Conservation (phyloP, 768 basidiomycete genomes). For the Hygrocybe coccinea region DNA sequence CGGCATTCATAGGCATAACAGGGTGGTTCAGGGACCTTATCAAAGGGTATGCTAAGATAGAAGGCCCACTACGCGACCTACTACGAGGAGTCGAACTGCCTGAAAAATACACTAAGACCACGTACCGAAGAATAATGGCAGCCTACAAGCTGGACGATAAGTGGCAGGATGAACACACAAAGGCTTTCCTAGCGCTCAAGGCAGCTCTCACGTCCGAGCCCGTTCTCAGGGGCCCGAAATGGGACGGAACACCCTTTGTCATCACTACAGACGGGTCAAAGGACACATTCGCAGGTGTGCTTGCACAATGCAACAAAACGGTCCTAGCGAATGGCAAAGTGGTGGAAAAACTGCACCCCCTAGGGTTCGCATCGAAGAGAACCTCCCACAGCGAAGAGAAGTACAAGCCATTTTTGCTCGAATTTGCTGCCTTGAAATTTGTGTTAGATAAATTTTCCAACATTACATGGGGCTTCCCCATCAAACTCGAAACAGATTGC, state of each 20-base stretch:
- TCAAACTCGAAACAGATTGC: slow-evolving; percentile 36
- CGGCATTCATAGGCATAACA: slow-evolving; percentile 33
- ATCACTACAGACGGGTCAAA: slow-evolving; percentile 36
- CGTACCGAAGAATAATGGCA: slow-evolving; percentile 5
- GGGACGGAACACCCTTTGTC: slow-evolving; percentile 31
- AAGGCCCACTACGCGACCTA: slow-evolving; percentile 30
- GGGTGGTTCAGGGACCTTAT: slow-evolving; percentile 34
- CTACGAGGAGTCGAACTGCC: slow-evolving; percentile 18
- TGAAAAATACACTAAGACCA: not conserved
- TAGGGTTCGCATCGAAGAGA: slow-evolving; percentile 32
- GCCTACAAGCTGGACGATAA: slow-evolving; percentile 23
- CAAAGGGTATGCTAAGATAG: slow-evolving; percentile 29
- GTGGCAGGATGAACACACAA: not conserved
- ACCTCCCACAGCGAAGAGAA: slow-evolving; percentile 28
- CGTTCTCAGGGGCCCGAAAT: slow-evolving; percentile 19
- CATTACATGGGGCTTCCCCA: slow-evolving; percentile 25
- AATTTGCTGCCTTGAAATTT: slow-evolving; percentile 38
- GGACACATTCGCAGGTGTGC: slow-evolving; percentile 30
- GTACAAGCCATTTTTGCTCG: slow-evolving; percentile 33
- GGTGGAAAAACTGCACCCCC: slow-evolving; percentile 13
- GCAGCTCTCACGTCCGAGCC: slow-evolving; percentile 14
- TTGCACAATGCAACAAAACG: slow-evolving; percentile 23
- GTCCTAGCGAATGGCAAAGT: slow-evolving; percentile 19
- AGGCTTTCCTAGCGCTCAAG: not conserved
- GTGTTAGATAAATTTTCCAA: slow-evolving; percentile 23